These are phyloP conservation scores for Apiospora kogelbergensis DNA, from an alignment of 2,329 filamentous ascomycete genomes.

Conservation along the genomic window DNA sequence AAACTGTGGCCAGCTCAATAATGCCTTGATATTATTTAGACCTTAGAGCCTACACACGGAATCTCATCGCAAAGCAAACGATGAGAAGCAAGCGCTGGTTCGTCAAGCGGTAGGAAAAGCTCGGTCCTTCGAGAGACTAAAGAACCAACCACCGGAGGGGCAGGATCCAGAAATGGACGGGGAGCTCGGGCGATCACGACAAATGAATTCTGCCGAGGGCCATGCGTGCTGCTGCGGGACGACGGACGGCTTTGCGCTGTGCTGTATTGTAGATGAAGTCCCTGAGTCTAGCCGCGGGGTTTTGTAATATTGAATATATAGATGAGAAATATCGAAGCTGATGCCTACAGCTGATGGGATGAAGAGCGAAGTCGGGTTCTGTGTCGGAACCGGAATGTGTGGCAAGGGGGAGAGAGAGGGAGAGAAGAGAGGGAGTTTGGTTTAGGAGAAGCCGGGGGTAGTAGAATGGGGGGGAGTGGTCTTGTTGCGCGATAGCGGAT, in stretches of 20 bases:
- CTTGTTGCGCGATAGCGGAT: background rate
- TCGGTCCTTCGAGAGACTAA: slow-evolving; percentile 5
- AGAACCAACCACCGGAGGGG: slow-evolving; percentile 12
- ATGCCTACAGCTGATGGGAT: background rate
- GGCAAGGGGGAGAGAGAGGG: background rate
- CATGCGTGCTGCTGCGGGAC: background rate
- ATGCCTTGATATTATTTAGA: slow-evolving; percentile 10
- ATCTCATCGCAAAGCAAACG: slow-evolving; percentile 4
- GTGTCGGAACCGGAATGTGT: background rate
- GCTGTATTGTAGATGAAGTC: background rate
- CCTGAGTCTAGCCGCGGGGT: background rate
- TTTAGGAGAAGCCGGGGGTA: background rate
- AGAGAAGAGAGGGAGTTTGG: slow-evolving; percentile 8
- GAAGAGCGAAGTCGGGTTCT: background rate
- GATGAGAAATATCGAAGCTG: background rate
- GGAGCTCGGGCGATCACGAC: slow-evolving; percentile 9
- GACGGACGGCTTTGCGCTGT: background rate
- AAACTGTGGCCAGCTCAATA: slow-evolving; percentile 5
- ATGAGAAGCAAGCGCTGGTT: slow-evolving; percentile 6
- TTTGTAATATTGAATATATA: background rate
- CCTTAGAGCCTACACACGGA: slow-evolving; percentile 7
- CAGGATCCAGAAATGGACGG: slow-evolving; percentile 6
- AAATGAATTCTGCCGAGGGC: slow-evolving; percentile 4
- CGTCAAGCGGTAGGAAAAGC: slow-evolving; percentile 3
- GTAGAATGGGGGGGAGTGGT: background rate